Percentiles rank a stretch among this genome's conserved stretches.
phyloP scores from a whole-genome alignment of 345 rosid species.

The Gossypium herbaceum region DNA sequence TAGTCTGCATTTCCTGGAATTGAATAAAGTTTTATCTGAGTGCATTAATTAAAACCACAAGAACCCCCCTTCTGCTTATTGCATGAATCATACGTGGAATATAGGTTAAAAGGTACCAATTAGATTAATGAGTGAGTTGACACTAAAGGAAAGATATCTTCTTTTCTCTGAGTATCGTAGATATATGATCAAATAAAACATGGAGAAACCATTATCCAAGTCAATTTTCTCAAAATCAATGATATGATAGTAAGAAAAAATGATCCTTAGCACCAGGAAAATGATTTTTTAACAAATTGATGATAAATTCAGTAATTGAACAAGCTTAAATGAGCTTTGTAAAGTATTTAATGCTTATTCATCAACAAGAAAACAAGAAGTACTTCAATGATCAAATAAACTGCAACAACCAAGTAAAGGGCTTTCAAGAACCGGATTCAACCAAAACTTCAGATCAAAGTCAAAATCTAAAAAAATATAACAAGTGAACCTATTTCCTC shows the following conservation, averaged over 20 bases:
- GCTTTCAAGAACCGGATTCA: not conserved
- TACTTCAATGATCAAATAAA: not conserved
- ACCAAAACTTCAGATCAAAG: slow-evolving; percentile 1
- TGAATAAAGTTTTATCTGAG: not conserved
- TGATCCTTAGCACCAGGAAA: not conserved
- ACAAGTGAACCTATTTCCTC: not conserved
- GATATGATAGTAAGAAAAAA: not conserved
- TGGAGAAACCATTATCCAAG: not conserved
- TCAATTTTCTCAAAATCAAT: not conserved
- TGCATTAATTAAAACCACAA: not conserved
- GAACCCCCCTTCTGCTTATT: not conserved
- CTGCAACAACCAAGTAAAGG: slow-evolving; percentile 1
- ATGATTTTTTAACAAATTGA: not conserved
- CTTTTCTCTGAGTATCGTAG: not conserved
- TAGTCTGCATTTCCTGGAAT: not conserved
- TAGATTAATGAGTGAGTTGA: not conserved
- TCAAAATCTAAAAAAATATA: not conserved
- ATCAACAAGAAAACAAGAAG: not conserved
- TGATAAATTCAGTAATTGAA: not conserved
- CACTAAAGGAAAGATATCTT: not conserved
- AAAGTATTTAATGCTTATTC: not conserved
- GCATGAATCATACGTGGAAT: not conserved
- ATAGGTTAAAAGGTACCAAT: not conserved
- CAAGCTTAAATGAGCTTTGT: not conserved
- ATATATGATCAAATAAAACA: not conserved